phyloP scores from a whole-genome alignment of 305 asterid genomes.

The Fraxinus dipetala region DNA sequence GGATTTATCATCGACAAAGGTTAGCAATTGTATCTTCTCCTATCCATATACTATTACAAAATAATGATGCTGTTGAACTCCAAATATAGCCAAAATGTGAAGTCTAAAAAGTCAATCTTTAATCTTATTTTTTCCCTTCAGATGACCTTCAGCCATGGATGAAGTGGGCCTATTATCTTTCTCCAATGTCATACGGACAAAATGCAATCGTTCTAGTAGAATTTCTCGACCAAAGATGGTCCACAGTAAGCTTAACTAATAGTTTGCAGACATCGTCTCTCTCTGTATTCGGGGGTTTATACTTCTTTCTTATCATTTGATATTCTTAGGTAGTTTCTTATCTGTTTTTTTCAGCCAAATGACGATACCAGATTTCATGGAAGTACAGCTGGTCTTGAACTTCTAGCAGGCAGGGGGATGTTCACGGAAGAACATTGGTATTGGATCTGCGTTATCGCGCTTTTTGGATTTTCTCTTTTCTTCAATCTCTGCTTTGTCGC shows the following conservation, averaged over 20 bases:
- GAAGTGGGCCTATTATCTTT: conserved; percentile 55
- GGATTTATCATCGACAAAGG: conserved; percentile 50
- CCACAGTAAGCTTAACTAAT: conserved; percentile 25
- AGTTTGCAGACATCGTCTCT: background rate
- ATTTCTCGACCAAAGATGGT: conserved; percentile 56
- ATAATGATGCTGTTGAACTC: background rate
- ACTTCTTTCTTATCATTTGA: background rate
- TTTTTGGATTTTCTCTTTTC: conserved; percentile 46
- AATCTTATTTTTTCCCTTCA: conserved; percentile 1
- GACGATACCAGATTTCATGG: conserved; percentile 39
- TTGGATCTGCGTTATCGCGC: conserved; percentile 50
- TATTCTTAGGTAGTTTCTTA: background rate
- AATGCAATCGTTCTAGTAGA: conserved; percentile 45
- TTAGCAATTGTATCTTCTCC: conserved; percentile 15
- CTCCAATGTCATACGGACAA: conserved; percentile 48
- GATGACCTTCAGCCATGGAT: conserved; percentile 66
- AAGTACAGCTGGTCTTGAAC: conserved; percentile 44
- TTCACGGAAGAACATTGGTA: conserved; percentile 54
- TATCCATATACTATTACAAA: background rate
- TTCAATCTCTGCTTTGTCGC: conserved; percentile 54
- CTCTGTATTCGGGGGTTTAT: background rate
- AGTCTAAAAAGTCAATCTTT: background rate
- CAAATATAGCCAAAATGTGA: background rate
- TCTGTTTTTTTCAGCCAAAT: conserved; percentile 34
- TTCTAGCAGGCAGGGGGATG: conserved; percentile 50